A percentile compares a stretch with the other conserved stretches of the same genome.
phyloP scores from a whole-genome alignment of 805 yeast species.

The Yarrowia sp. region DNA sequence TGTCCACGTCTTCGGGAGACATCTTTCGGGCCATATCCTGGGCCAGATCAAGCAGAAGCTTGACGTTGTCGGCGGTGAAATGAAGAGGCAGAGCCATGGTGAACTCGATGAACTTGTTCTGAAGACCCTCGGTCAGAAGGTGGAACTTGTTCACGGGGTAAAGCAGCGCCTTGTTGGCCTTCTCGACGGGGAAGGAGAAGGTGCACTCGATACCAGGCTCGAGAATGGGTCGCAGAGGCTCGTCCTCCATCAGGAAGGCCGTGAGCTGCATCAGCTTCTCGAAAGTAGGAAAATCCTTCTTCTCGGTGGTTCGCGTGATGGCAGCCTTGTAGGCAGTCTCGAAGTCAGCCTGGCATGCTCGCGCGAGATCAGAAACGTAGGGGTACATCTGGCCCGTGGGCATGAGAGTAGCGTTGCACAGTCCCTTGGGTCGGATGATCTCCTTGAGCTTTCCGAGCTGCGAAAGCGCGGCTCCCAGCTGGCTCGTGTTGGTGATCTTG shows the following conservation, averaged over 20 bases:
- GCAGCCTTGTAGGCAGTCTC: conserved; percentile 36
- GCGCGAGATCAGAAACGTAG: conserved; percentile 1
- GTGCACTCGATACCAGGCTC: not conserved
- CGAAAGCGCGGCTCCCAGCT: not conserved
- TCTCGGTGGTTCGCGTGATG: not conserved
- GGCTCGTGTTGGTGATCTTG: conserved; percentile 5
- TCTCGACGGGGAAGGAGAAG: not conserved
- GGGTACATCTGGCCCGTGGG: conserved; percentile 23
- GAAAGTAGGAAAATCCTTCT: conserved; percentile 16
- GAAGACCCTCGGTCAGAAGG: not conserved
- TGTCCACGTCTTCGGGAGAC: not conserved
- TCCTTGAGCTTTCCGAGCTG: conserved; percentile 13
- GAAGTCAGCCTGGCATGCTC: not conserved
- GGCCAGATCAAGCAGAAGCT: not conserved
- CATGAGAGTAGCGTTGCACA: conserved; percentile 6
- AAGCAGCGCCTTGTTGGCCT: conserved; percentile 8
- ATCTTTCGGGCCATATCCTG: not conserved
- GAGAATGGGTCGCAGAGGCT: not conserved
- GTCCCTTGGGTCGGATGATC: conserved; percentile 11
- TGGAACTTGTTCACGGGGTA: conserved; percentile 12
- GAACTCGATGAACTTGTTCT: conserved; percentile 6
- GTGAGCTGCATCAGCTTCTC: conserved; percentile 12
- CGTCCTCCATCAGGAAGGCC: conserved; percentile 7
- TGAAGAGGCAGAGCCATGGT: not conserved
- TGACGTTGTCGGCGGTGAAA: conserved; percentile 1